Evolutionary conservation across 2,329 filamentous ascomycete genomes (phyloP).

Genomic region (Exophiala sideris): DNA sequence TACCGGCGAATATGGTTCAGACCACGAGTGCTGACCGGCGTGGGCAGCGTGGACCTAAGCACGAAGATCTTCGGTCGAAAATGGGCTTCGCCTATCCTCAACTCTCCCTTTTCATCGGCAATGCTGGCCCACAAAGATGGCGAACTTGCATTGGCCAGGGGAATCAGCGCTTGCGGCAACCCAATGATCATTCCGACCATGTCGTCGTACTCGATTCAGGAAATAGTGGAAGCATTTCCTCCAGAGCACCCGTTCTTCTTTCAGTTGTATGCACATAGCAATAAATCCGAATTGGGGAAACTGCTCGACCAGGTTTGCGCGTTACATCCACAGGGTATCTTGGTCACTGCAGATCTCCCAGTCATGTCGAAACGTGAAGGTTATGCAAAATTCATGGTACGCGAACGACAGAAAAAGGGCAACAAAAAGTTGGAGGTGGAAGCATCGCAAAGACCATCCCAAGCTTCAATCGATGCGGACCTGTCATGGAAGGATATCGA

Average conservation of each 20-base stretch:
- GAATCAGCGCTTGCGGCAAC: constrained; percentile 12
- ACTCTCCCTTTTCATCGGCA: constrained; percentile 33
- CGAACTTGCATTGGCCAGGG: constrained; percentile 40
- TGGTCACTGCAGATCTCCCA: constrained; percentile 57
- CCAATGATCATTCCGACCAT: constrained; percentile 43
- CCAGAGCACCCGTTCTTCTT: constrained; percentile 36
- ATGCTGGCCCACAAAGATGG: constrained; percentile 44
- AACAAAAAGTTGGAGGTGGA: constrained; percentile 33
- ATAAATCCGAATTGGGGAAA: constrained; percentile 50
- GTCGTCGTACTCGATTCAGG: constrained; percentile 56
- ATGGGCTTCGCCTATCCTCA: constrained; percentile 23
- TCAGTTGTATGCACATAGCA: constrained; percentile 61
- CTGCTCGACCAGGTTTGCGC: constrained; percentile 45
- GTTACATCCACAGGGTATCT: constrained; percentile 48
- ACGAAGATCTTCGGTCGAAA: constrained; percentile 30
- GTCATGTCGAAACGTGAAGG: constrained; percentile 55
- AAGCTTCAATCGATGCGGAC: constrained; percentile 48
- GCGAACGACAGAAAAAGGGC: constrained; percentile 24
- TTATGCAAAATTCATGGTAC: constrained; percentile 50
- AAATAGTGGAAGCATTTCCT: constrained; percentile 43
- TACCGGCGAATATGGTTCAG: constrained; percentile 46
- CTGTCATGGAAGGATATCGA: constrained; percentile 53
- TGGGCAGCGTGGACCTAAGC: constrained; percentile 35
- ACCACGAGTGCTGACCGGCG: constrained; percentile 44
- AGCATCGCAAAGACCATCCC: constrained; percentile 37